These are phyloP conservation scores for Heracleum sosnowskyi DNA, from an alignment of 129 eudicot species.

Conservation along the genomic window DNA sequence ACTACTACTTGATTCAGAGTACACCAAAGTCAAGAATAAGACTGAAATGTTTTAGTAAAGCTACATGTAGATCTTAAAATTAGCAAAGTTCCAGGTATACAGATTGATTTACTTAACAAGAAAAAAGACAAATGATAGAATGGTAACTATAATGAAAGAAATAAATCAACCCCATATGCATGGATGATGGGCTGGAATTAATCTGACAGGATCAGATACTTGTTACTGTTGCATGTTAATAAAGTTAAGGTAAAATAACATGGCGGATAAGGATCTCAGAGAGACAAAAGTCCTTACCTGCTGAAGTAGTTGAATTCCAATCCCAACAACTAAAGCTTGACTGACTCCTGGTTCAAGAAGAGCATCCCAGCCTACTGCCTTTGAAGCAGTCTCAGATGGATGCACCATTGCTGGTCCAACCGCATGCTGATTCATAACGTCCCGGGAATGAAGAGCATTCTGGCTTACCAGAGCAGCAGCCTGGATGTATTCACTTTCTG, in stretches of 20 bases:
- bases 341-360: slow-evolving; percentile 79
- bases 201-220: background rate
- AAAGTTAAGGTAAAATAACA: background rate
- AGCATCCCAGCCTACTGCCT: slow-evolving; percentile 58
- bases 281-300: slow-evolving; percentile 42
- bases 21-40: background rate
- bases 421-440: slow-evolving; percentile 29
- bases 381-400: slow-evolving; percentile 31
- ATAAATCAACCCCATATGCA: background rate
- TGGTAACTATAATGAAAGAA: background rate
- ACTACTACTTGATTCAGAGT: background rate
- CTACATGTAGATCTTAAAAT: background rate
- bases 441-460: slow-evolving; percentile 46
- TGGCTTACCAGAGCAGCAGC: slow-evolving; percentile 88
- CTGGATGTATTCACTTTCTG: slow-evolving; percentile 38
- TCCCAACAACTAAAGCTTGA: slow-evolving; percentile 76
- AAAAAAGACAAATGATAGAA: background rate
- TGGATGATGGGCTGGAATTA: background rate
- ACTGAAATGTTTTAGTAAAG: background rate
- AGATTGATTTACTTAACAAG: background rate
- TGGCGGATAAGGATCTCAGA: background rate
- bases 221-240: background rate
- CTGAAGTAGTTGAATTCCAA: slow-evolving; percentile 91
- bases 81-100: background rate
- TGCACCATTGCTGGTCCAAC: slow-evolving; percentile 33